phyloP scores from a whole-genome alignment of 2,329 filamentous ascomycete genomes.

The Nemania bipapillata region DNA sequence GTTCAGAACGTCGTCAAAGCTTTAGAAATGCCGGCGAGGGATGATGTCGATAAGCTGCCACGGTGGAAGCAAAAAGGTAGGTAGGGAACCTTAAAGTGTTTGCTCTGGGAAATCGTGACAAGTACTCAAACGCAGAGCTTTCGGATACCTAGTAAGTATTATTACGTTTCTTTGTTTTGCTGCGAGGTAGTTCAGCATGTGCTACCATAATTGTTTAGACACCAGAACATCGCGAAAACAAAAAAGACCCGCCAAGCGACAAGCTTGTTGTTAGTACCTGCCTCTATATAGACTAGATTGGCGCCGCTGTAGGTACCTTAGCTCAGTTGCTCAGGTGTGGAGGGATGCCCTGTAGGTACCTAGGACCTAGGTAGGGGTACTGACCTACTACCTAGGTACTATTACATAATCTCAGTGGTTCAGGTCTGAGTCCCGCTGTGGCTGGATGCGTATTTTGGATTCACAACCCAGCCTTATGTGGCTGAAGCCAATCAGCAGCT shows the following conservation, averaged over 20 bases:
- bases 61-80: neutral
- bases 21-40: constrained; percentile 1
- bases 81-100: neutral
- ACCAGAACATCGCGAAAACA: constrained; percentile 31
- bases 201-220: neutral
- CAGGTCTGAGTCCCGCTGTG: constrained; percentile 9
- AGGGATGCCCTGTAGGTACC: neutral
- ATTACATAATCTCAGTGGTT: neutral
- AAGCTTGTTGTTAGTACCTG: neutral
- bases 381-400: neutral
- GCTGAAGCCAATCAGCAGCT: constrained; percentile 51
- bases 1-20: constrained; percentile 12
- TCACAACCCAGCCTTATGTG: constrained; percentile 36
- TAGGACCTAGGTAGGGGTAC: too few relatives aligned
- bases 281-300: neutral
- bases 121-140: neutral
- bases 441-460: neutral
- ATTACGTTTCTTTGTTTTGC: constrained; percentile 19
- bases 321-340: neutral
- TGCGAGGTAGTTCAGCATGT: neutral
- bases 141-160: neutral
- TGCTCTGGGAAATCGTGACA: neutral
- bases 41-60: constrained; percentile 4
- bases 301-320: neutral
- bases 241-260: constrained; percentile 26